Evolutionary conservation across 495 filamentous ascomycete species (phyloP).

Genomic region (Chaetomium fimeti): DNA sequence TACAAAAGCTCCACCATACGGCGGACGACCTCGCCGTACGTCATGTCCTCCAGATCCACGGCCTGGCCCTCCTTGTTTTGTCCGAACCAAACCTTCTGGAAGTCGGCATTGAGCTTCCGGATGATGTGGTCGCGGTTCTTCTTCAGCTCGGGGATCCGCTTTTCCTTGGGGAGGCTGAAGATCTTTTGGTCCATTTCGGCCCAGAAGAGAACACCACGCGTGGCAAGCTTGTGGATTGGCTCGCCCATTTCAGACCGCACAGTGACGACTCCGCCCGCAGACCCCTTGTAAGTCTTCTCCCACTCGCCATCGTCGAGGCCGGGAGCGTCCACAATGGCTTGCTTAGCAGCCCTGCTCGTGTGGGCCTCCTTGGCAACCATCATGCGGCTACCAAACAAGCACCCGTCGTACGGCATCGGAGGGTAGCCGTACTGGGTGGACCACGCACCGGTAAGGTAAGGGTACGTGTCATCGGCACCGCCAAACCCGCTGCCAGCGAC

Average conservation of each 20-base stretch:
- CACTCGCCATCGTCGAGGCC: slow-evolving; percentile 86
- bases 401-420: slow-evolving; percentile 91
- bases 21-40: slow-evolving; percentile 85
- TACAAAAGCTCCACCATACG: slow-evolving; percentile 97
- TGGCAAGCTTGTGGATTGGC: slow-evolving; percentile 97
- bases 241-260: slow-evolving; percentile 98
- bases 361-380: slow-evolving; percentile 96
- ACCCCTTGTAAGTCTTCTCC: slow-evolving; percentile 95
- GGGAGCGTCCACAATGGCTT: slow-evolving; percentile 87
- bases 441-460: slow-evolving; percentile 87
- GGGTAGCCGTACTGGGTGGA: slow-evolving; percentile 81
- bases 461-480: slow-evolving; percentile 86
- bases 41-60: slow-evolving; percentile 97
- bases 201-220: slow-evolving; percentile 92
- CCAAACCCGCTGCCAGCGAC: slow-evolving; percentile 92
- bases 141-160: slow-evolving; percentile 86
- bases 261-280: slow-evolving; percentile 93
- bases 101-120: slow-evolving; percentile 95
- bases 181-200: slow-evolving; percentile 97
- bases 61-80: slow-evolving; percentile 77
- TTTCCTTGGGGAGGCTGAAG: slow-evolving; percentile 92
- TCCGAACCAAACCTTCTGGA: slow-evolving; percentile 98
- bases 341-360: slow-evolving; percentile 88
- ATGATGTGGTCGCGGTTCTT: slow-evolving; percentile 94
- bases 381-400: slow-evolving; percentile 85